These are phyloP conservation scores for Cryptococcus sp. DNA, from an alignment of 1,284 basidiomycete genomes.

Conservation along the genomic window DNA sequence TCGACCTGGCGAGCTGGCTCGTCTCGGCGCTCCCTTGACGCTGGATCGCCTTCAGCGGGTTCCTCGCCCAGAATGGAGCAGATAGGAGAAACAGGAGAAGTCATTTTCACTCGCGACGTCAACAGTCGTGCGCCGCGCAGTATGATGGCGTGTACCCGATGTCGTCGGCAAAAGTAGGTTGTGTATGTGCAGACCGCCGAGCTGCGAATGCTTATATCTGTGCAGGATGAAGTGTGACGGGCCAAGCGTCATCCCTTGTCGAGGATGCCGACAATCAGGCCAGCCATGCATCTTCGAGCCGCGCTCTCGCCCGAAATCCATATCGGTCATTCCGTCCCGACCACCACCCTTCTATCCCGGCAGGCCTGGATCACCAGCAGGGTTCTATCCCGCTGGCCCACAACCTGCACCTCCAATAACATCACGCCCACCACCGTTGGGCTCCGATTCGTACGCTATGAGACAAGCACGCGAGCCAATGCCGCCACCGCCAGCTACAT, in stretches of 20 bases:
- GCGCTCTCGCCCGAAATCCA: conserved; percentile 46
- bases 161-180: conserved; percentile 45
- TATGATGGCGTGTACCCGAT: conserved; percentile 51
- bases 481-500: conserved; percentile 37
- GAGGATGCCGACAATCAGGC: conserved; percentile 49
- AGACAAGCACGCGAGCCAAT: conserved; percentile 41
- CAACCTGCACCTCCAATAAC: conserved; percentile 43
- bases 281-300: conserved; percentile 49
- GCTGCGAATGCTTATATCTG: not conserved
- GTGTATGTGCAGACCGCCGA: not conserved
- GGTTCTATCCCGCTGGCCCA: conserved; percentile 38
- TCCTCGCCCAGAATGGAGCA: conserved; percentile 24
- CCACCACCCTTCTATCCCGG: conserved; percentile 39
- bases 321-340: conserved; percentile 38
- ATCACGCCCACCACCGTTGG: conserved; percentile 28
- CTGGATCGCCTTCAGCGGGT: conserved; percentile 19
- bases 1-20: conserved; percentile 15
- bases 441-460: conserved; percentile 32
- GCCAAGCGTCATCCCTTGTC: conserved; percentile 44
- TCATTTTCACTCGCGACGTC: conserved; percentile 40
- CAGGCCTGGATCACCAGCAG: conserved; percentile 33
- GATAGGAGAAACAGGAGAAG: conserved; percentile 8
- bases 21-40: conserved; percentile 25
- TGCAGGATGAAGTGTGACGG: conserved; percentile 52
- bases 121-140: conserved; percentile 46